Conservation (phyloP, 192 early-diverging fungal species). For the Entomortierella chlamydospora region DNA sequence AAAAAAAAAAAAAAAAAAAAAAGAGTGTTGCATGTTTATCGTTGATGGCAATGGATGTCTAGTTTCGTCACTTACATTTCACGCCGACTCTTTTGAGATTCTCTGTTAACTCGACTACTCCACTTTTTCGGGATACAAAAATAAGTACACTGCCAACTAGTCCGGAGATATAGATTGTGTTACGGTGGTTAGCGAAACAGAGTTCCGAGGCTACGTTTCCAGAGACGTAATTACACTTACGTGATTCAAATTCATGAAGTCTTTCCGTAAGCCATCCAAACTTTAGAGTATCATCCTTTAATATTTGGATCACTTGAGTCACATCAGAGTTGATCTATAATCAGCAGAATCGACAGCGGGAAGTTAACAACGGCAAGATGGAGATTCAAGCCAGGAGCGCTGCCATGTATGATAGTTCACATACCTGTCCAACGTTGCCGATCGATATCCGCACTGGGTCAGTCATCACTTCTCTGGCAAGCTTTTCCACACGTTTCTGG, state of each 20-base stretch:
- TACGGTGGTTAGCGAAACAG: too few relatives aligned
- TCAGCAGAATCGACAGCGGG: too few relatives aligned
- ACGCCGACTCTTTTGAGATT: slow-evolving; percentile 71
- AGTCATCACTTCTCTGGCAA: slow-evolving; percentile 76
- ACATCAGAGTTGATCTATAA: slow-evolving; percentile 78
- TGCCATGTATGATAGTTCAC: too few relatives aligned
- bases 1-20: background rate
- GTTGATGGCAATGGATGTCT: too few relatives aligned
- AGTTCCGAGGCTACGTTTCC: too few relatives aligned
- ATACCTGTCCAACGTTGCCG: slow-evolving; percentile 72
- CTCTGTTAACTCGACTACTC: slow-evolving; percentile 74
- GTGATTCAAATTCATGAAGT: slow-evolving; percentile 64
- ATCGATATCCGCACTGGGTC: slow-evolving; percentile 82
- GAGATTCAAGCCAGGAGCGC: too few relatives aligned
- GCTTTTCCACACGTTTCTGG: slow-evolving; percentile 72
- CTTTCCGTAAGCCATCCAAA: slow-evolving; percentile 78
- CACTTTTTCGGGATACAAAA: slow-evolving; percentile 80
- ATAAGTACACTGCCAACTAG: slow-evolving; percentile 78
- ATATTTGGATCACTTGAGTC: slow-evolving; percentile 70
- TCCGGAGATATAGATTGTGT: background rate
- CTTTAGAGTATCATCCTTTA: slow-evolving; percentile 76
- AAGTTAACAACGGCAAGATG: too few relatives aligned
- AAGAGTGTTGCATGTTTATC: background rate
- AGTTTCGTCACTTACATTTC: slow-evolving; percentile 72
- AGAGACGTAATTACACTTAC: slow-evolving; percentile 57